Percentiles rank a stretch among this genome's conserved stretches.
Conservation (phyloP, 2,329 filamentous ascomycete genomes). For the Magnaporthiopsis poae region DNA sequence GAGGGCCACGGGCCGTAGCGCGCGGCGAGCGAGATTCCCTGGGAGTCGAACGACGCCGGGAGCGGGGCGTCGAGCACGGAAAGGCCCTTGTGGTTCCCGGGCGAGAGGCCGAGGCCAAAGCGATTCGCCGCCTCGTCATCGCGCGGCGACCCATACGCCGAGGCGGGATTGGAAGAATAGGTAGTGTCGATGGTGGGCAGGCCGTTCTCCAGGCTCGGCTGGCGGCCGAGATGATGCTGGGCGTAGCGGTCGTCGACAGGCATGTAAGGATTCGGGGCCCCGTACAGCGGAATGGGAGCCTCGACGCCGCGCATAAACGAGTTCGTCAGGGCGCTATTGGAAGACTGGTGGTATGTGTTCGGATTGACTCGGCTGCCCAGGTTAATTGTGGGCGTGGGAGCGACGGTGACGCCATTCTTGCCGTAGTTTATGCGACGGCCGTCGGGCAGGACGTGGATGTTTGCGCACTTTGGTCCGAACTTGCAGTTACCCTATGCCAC, state of each 20-base stretch:
- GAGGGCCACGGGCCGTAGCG: slow-evolving; percentile 83
- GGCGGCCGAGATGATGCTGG: slow-evolving; percentile 35
- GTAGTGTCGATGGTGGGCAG: slow-evolving; percentile 51
- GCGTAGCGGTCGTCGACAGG: slow-evolving; percentile 25
- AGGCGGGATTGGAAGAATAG: slow-evolving; percentile 44
- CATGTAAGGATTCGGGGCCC: slow-evolving; percentile 31
- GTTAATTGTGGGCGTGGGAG: slow-evolving; percentile 41
- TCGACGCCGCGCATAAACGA: slow-evolving; percentile 57
- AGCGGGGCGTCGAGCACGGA: slow-evolving; percentile 88
- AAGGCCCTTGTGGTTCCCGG: slow-evolving; percentile 59
- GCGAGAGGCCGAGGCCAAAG: slow-evolving; percentile 67
- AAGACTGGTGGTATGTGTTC: slow-evolving; percentile 48
- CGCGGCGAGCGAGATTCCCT: slow-evolving; percentile 85
- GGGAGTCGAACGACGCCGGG: slow-evolving; percentile 90
- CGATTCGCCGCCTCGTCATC: slow-evolving; percentile 45
- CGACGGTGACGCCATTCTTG: slow-evolving; percentile 58
- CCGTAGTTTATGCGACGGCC: slow-evolving; percentile 80
- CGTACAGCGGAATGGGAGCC: slow-evolving; percentile 23
- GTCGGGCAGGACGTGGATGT: slow-evolving; percentile 89
- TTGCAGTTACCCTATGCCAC: slow-evolving; percentile 85
- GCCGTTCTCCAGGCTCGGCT: slow-evolving; percentile 44
- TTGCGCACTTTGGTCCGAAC: slow-evolving; percentile 93
- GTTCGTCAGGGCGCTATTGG: slow-evolving; percentile 61
- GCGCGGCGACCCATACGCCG: slow-evolving; percentile 71
- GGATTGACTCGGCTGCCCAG: slow-evolving; percentile 61